Percentiles rank a stretch among this genome's conserved stretches.
phyloP scores from a whole-genome alignment of 495 filamentous ascomycete species.

The Lepraria neglecta region DNA sequence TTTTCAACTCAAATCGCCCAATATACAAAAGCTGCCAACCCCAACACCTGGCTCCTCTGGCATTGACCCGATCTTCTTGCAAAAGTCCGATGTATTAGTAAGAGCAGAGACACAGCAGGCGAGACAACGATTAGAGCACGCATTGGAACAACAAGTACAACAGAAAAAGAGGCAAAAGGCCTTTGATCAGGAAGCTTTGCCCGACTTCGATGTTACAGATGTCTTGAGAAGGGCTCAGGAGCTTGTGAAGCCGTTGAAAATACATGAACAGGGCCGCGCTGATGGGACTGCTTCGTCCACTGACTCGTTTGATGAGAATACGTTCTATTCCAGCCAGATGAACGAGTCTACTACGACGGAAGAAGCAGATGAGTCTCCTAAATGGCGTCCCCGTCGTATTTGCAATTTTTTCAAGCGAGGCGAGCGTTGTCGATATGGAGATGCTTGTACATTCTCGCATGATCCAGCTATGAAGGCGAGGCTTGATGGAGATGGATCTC shows the following conservation, averaged over 20 bases:
- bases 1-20: slow-evolving; percentile 26
- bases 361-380: slow-evolving; percentile 23
- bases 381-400: slow-evolving; percentile 19
- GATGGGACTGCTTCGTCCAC: slow-evolving; percentile 52
- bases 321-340: slow-evolving; percentile 85
- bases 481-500: slow-evolving; percentile 19
- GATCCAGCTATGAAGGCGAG: slow-evolving; percentile 21
- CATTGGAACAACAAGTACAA: slow-evolving; percentile 67
- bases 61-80: slow-evolving; percentile 73
- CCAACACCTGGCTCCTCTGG: slow-evolving; percentile 32
- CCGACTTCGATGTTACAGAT: slow-evolving; percentile 69
- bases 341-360: slow-evolving; percentile 41
- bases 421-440: slow-evolving; percentile 26
- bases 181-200: slow-evolving; percentile 51
- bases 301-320: slow-evolving; percentile 86
- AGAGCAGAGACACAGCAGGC: slow-evolving; percentile 76
- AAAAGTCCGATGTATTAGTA: slow-evolving; percentile 76
- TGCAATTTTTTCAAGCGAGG: slow-evolving; percentile 28
- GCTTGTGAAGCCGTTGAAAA: slow-evolving; percentile 58
- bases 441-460: slow-evolving; percentile 28
- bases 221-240: slow-evolving; percentile 65
- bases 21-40: slow-evolving; percentile 22
- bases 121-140: slow-evolving; percentile 71
- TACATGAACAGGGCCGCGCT: slow-evolving; percentile 42
- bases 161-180: slow-evolving; percentile 56